Evolutionary conservation across 2,329 filamentous ascomycete genomes (phyloP).

Genomic region (Dactylellina drechsleri): DNA sequence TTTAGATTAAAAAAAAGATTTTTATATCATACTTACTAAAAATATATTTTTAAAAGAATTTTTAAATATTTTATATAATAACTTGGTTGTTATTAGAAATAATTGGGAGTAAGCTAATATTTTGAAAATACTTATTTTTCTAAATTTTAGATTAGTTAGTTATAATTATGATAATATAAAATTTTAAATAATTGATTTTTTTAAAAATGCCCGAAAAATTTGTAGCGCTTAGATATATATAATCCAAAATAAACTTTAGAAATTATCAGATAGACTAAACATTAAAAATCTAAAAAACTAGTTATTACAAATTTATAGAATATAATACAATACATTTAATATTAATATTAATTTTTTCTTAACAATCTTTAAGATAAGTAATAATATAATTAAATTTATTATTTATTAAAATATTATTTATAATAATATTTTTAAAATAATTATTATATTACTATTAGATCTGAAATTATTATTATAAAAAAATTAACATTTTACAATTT

Average conservation of each 20-base stretch:
- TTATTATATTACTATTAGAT: neutral
- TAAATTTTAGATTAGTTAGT: slow-evolving; percentile 41
- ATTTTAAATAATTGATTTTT: slow-evolving; percentile 17
- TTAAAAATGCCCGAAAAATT: slow-evolving; percentile 35
- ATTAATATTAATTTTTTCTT: slow-evolving; percentile 5
- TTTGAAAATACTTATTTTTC: slow-evolving; percentile 49
- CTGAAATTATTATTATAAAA: slow-evolving; percentile 3
- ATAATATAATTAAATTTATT: slow-evolving; percentile 16
- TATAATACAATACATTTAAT: slow-evolving; percentile 10
- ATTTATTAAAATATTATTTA: slow-evolving; percentile 24
- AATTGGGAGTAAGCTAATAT: slow-evolving; percentile 65
- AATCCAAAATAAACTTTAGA: too few species aligned
- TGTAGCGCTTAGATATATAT: slow-evolving; percentile 22
- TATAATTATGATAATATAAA: slow-evolving; percentile 23
- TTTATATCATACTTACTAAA: slow-evolving; percentile 14
- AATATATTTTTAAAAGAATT: slow-evolving; percentile 21
- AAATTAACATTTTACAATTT: slow-evolving; percentile 6
- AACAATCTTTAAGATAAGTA: neutral
- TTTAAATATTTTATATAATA: slow-evolving; percentile 38
- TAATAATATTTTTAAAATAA: slow-evolving; percentile 16
- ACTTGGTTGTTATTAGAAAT: slow-evolving; percentile 61
- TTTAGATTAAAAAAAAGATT: slow-evolving; percentile 12
- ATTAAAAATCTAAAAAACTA: too few species aligned
- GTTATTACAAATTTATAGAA: slow-evolving; percentile 1
- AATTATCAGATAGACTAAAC: neutral